These are phyloP conservation scores for Picea glauca DNA, from an alignment of 75 land plant species.

Conservation along the genomic window DNA sequence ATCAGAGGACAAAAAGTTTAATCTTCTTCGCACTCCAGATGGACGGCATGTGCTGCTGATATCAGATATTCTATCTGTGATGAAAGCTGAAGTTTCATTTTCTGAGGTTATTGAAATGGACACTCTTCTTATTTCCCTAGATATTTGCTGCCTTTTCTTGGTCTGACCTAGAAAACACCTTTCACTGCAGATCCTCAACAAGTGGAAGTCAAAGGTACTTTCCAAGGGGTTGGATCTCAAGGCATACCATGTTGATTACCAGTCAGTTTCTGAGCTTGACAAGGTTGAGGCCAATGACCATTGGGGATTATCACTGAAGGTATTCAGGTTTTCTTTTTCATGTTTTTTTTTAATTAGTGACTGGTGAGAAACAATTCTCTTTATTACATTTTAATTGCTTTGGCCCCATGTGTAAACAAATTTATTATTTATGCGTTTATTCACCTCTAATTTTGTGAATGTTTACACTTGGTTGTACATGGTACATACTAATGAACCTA, in stretches of 20 bases:
- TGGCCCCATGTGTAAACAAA: no score
- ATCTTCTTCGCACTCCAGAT: neutral
- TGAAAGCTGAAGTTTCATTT: neutral
- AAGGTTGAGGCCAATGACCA: constrained; percentile 7
- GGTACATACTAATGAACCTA: no score
- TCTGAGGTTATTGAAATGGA: constrained; percentile 5
- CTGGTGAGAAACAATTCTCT: no score
- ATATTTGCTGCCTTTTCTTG: neutral
- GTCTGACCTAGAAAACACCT: neutral
- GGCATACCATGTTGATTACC: constrained; percentile 5
- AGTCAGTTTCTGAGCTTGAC: neutral
- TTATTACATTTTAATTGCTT: no score
- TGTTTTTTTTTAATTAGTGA: neutral
- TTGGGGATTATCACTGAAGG: constrained; percentile 8
- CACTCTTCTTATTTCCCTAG: neutral
- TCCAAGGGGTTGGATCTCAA: neutral
- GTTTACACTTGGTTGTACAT: no score
- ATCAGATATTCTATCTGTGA: constrained; percentile 2
- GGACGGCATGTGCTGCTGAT: neutral
- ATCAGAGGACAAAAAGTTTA: neutral
- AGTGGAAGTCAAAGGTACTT: constrained; percentile 7
- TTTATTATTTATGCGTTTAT: no score
- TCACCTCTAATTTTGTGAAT: no score
- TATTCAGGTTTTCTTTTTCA: neutral
- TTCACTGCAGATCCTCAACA: constrained; percentile 2